Base-by-base conservation (phyloP, 441 rosid species). In the Adansonia madagascariensis region DNA sequence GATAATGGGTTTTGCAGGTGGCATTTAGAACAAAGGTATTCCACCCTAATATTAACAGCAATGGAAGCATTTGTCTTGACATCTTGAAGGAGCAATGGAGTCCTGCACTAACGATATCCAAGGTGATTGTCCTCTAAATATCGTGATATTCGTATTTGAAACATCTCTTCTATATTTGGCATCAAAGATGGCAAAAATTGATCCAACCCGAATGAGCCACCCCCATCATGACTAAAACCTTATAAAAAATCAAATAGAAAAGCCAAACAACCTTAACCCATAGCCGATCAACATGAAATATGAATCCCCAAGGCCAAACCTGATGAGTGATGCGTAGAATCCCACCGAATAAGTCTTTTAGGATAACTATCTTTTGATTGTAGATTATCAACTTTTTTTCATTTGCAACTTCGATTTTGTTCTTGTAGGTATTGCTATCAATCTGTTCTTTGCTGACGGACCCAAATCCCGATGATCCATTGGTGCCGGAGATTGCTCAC, bases 401-500 rank as follows among this genome's bases (percentile, higher is more conserved):
- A 4, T 35, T 4, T 35, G 41, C 41, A 35, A 4, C 41, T 35
- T 35, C 8, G 52, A 18, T 56, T 62, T 49, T 3, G 24, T 50
- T 63, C n/a, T 18, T 22, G 2, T 15, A 92, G 97, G 95, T 92
- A 72, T 82, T 92, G 85, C 88, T 92, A 55, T 92, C 97, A 15
- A 91, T 92, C 78, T 92, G 97, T 73, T 92, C 97, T 1, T 79
- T 92, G 83, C 82, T 92, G 83, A 92, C 97, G 65, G 95, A 92
- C 79, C 97, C 97, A 41, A 92, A 92, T 77, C 97, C 97, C 0
- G 97, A 92, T 71, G 97, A 92, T 79, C 97, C 97, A 0, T 82
- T 92, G 89, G 97, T 92, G 44, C 97, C 97, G 0, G 97, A 92
- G 84, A 91, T 92, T 20, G 97, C 97, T 77, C 97, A 92, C 67